These are phyloP conservation scores for Myriosclerotinia duriaeana DNA, from an alignment of 2,329 filamentous ascomycete species.

Conservation along the genomic window DNA sequence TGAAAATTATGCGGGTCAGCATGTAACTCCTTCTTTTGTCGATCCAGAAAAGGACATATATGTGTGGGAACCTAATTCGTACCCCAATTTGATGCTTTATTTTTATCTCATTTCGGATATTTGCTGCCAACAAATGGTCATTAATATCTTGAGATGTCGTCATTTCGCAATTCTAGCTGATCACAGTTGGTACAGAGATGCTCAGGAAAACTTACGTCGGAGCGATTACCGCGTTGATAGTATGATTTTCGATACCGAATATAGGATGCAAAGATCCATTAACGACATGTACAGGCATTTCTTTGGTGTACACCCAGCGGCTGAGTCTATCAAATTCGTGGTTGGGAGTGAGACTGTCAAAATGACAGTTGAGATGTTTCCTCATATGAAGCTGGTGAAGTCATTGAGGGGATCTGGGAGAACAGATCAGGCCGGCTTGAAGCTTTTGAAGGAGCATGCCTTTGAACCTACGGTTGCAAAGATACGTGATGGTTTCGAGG, in stretches of 20 bases:
- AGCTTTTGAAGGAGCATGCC: background rate
- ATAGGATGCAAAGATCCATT: no score
- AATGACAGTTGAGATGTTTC: background rate
- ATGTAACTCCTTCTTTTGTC: background rate
- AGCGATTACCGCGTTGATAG: background rate
- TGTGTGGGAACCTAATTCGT: background rate
- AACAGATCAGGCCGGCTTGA: background rate
- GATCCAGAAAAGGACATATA: background rate
- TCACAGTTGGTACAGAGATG: background rate
- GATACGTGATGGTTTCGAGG: background rate
- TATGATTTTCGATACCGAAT: background rate
- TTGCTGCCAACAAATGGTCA: background rate
- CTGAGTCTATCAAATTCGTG: background rate
- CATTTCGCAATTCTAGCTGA: background rate
- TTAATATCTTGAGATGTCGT: background rate
- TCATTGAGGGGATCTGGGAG: background rate
- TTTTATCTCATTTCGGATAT: no score
- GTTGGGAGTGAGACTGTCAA: background rate
- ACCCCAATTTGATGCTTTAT: background rate
- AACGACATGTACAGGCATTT: no score
- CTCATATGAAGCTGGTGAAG: background rate
- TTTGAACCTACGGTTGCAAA: background rate
- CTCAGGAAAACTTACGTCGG: no score
- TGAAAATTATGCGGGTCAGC: rapidly evolving
- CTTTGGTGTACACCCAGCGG: background rate